These are phyloP conservation scores for Mortierella sp. DNA, from an alignment of 371 early-diverging fungal genomes.

Conservation along the genomic window DNA sequence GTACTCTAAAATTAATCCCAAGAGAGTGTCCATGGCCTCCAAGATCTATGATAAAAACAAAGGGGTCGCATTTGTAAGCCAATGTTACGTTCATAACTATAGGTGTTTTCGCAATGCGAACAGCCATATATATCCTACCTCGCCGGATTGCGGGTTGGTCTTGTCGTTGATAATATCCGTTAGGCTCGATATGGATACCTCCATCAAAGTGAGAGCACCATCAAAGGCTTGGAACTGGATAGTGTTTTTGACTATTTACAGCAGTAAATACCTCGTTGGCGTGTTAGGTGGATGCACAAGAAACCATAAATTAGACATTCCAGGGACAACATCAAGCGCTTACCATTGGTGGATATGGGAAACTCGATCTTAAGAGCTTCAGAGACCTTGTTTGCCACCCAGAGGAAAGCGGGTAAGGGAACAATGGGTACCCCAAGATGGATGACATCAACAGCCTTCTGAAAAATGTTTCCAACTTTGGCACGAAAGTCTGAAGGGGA, in stretches of 20 bases:
- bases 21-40: slow-evolving; percentile 39
- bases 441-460: slow-evolving; percentile 52
- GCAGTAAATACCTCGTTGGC: background rate
- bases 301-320: background rate
- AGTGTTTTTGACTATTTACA: slow-evolving; percentile 26
- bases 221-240: slow-evolving; percentile 34
- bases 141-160: slow-evolving; percentile 24
- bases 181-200: slow-evolving; percentile 46
- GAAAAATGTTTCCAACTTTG: slow-evolving; percentile 27
- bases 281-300: background rate
- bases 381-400: slow-evolving; percentile 48
- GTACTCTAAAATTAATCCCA: slow-evolving; percentile 37
- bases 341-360: slow-evolving; percentile 10
- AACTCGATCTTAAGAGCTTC: slow-evolving; percentile 28
- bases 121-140: background rate
- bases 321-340: background rate
- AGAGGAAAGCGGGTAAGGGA: slow-evolving; percentile 46
- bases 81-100: background rate
- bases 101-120: background rate
- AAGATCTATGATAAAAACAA: slow-evolving; percentile 16
- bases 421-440: slow-evolving; percentile 46
- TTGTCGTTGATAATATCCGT: slow-evolving; percentile 30
- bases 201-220: slow-evolving; percentile 54
- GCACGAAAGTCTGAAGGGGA: slow-evolving; percentile 37
- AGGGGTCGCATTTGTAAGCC: background rate